phyloP scores from a whole-genome alignment of 257 asterid species.

The Fraxinus quadrangulata region DNA sequence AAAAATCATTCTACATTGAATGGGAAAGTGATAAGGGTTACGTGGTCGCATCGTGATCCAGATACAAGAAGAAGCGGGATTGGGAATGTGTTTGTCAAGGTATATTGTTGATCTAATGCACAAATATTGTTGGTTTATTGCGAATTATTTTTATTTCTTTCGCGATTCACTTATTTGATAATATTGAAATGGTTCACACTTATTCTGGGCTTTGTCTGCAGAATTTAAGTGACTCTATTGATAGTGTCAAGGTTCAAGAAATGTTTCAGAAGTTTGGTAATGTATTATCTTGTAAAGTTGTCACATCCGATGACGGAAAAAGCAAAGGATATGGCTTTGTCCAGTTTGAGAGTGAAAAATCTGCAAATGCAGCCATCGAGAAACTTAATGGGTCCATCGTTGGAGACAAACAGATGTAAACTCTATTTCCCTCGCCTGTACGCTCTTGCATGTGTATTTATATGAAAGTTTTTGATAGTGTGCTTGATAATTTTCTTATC shows the following conservation, averaged over 20 bases:
- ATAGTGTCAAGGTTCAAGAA: conserved; percentile 50
- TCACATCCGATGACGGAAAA: conserved; percentile 50
- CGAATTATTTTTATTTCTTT: neutral
- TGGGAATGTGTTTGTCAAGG: conserved; percentile 62
- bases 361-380: conserved; percentile 53
- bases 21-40: conserved; percentile 51
- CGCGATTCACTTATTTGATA: conserved; percentile 13
- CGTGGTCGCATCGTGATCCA: conserved; percentile 59
- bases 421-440: conserved; percentile 8
- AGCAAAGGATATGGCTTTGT: conserved; percentile 68
- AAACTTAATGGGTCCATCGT: conserved; percentile 43
- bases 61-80: conserved; percentile 54
- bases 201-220: conserved; percentile 21
- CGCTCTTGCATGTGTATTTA: neutral
- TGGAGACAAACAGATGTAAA: conserved; percentile 54
- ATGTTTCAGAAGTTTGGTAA: conserved; percentile 56
- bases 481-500: neutral
- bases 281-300: conserved; percentile 55
- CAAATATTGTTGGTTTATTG: conserved; percentile 16
- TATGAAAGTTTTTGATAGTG: conserved; percentile 14
- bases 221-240: conserved; percentile 49
- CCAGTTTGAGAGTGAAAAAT: conserved; percentile 51
- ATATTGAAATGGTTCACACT: neutral
- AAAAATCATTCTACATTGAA: conserved; percentile 48
- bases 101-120: conserved; percentile 21